A percentile compares a stretch with the other conserved stretches of the same genome.
Conservation (phyloP, 164 flowering plant species). For the Aristolochia fimbriata region DNA sequence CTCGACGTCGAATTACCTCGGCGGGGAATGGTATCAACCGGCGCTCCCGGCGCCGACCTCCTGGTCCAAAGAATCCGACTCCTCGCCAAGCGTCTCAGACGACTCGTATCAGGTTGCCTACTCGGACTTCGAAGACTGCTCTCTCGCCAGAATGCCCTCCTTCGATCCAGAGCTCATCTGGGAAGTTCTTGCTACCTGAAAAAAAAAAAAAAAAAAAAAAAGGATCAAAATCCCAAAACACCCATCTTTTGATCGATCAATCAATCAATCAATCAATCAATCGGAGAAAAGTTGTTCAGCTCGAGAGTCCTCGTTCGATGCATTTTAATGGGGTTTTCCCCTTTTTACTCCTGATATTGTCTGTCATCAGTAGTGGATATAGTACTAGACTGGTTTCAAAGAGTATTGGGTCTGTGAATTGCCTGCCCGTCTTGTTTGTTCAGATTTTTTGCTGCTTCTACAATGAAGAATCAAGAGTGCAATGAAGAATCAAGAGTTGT, state of each 20-base stretch:
- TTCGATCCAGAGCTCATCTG: constrained; percentile 85
- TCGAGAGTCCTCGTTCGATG: neutral
- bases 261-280: too few species aligned
- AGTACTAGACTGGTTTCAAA: too few species aligned
- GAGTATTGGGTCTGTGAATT: too few species aligned
- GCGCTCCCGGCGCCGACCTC: too few species aligned
- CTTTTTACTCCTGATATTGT: too few species aligned
- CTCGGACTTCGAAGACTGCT: constrained; percentile 34
- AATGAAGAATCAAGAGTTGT: too few species aligned
- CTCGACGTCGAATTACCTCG: neutral
- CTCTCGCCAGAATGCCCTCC: constrained; percentile 65
- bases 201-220: too few species aligned
- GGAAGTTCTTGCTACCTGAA: constrained; percentile 81
- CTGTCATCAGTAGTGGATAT: too few species aligned
- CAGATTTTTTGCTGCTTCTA: too few species aligned
- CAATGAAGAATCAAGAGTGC: too few species aligned
- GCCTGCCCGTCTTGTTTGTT: too few species aligned
- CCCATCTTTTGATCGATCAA: neutral
- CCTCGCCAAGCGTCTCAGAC: constrained; percentile 18
- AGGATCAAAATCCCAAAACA: neutral
- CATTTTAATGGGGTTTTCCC: neutral
- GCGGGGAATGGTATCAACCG: constrained; percentile 27
- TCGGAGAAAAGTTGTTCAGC: neutral
- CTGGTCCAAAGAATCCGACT: constrained; percentile 22
- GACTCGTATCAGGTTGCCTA: constrained; percentile 8